Evolutionary conservation across 2,329 filamentous ascomycete genomes (phyloP), one percentile per base, ranked within the genome.

Genomic region (Cladophialophora carrionii): DNA sequence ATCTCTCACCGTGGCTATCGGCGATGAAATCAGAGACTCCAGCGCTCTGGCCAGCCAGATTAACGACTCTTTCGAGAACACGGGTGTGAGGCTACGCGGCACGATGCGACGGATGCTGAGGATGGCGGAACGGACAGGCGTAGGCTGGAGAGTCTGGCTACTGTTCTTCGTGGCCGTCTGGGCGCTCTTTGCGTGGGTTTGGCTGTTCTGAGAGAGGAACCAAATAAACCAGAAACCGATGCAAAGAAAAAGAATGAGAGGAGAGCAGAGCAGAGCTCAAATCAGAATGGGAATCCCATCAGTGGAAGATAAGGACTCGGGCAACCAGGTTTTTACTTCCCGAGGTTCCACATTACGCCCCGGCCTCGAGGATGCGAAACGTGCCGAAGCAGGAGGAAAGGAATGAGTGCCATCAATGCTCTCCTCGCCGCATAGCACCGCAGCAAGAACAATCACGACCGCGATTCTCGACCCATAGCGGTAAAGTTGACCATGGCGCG

Each of bases 71-170:
- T 99, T 98, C 75, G 94, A 98, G 76, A 87, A 86, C 72, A 96
- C 94, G 60, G 83, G 93, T 37, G 80, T 92, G 59, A 86, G 90
- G 69, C 81, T 99, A 68, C 86, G 88, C 52, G 92, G 94, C 61
- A 98, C 96, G 20, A 98, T 99, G 95, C 96, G 92, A 76, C 84
- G 93, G 65, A 99, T 99, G 95, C 80, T 98, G 70, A 76, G 94
- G 61, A 99, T 99, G 95, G 95, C 95, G 4, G 87, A 98, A 80
- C 85, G 88, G 73, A 96, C 93, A 1, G 95, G 95, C n/a, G 89
- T 99, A 84, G 89, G 92, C 73, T 99, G 95, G 95, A 94, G 87
- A 78, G 90, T 93, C 63, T 99, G 95, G 95, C 77, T 97, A 58
- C 84, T 82, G 51, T 99, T 99, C 79, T 96, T 99, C 76, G 83